phyloP scores from a whole-genome alignment of 2,329 filamentous ascomycete species.

The Nannizziopsis barbatae region DNA sequence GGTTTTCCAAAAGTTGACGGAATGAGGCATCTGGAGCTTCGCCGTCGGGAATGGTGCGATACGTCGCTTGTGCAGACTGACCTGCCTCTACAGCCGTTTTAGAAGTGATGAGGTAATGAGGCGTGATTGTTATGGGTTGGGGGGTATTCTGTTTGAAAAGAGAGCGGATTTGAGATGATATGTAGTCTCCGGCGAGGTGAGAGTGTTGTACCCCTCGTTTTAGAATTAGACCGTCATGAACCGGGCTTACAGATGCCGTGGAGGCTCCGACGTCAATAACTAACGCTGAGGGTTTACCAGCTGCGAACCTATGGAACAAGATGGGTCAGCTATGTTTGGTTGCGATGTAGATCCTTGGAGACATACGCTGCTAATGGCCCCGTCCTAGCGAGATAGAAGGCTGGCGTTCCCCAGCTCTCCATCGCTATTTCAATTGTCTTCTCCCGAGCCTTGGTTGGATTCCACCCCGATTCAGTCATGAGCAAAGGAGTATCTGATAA shows the following conservation, averaged over 20 bases:
- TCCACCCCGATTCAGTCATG: constrained; percentile 93
- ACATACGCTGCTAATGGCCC: constrained; percentile 70
- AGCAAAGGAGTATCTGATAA: constrained; percentile 81
- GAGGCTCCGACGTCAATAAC: constrained; percentile 86
- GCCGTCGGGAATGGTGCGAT: constrained; percentile 56
- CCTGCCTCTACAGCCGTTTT: constrained; percentile 85
- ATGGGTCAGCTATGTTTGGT: constrained; percentile 7
- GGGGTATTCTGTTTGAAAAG: constrained; percentile 57
- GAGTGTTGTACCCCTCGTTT: constrained; percentile 83
- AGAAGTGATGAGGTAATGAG: constrained; percentile 76
- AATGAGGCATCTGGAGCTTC: constrained; percentile 56
- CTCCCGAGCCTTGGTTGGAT: constrained; percentile 73
- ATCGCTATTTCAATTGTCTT: constrained; percentile 93
- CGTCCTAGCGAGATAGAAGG: constrained; percentile 83
- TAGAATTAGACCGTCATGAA: constrained; percentile 89
- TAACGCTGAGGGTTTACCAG: constrained; percentile 83
- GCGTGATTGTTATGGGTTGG: constrained; percentile 64
- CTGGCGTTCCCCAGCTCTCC: constrained; percentile 91
- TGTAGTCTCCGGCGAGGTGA: constrained; percentile 74
- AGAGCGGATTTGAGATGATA: constrained; percentile 75
- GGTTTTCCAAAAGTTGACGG: constrained; percentile 77
- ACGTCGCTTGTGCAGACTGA: constrained; percentile 62
- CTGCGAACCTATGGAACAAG: constrained; percentile 52
- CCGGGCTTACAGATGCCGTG: constrained; percentile 76
- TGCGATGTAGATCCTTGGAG: background rate